A percentile compares a stretch with the other conserved stretches of the same genome.
phyloP scores from a whole-genome alignment of 306 rosid genomes.

The Begonia masoniana region DNA sequence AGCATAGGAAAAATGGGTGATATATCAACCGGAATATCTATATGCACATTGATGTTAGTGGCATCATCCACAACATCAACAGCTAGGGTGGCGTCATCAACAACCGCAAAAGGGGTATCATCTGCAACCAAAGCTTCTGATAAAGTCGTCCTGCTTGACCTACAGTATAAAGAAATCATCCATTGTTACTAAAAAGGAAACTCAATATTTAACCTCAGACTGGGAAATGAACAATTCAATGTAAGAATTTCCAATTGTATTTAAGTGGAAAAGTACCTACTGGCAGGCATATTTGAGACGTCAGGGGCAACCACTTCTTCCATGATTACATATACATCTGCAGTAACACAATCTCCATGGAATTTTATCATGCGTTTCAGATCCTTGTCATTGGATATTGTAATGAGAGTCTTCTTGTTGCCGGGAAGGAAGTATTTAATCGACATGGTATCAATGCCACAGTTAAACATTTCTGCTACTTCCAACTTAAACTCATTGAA shows the following conservation, averaged over 20 bases:
- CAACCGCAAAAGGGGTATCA: constrained; percentile 25
- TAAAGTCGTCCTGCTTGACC: constrained; percentile 98
- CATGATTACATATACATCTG: constrained; percentile 48
- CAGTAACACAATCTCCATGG: constrained; percentile 44
- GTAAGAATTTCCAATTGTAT: constrained; percentile 5
- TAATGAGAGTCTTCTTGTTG: constrained; percentile 76
- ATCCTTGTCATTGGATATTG: constrained; percentile 94
- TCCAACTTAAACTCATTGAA: constrained; percentile 64
- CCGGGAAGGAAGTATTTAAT: constrained; percentile 89
- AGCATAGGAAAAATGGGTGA: constrained; percentile 31
- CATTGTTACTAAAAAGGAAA: background rate
- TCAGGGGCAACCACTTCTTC: constrained; percentile 50
- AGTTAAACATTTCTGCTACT: constrained; percentile 70
- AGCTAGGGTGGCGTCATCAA: constrained; percentile 27
- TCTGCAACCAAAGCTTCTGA: constrained; percentile 67
- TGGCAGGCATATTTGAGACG: constrained; percentile 73
- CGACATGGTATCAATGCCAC: constrained; percentile 28
- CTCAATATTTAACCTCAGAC: background rate
- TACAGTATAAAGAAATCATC: constrained; percentile 16
- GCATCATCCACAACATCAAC: constrained; percentile 37
- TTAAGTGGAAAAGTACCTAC: constrained; percentile 78
- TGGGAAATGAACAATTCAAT: background rate
- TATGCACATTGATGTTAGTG: constrained; percentile 33
- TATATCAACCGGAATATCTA: constrained; percentile 29
- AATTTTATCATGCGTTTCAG: constrained; percentile 81